Base-by-base conservation (phyloP, 1,284 basidiomycete species). In the Filobasidium uniguttulatum region DNA sequence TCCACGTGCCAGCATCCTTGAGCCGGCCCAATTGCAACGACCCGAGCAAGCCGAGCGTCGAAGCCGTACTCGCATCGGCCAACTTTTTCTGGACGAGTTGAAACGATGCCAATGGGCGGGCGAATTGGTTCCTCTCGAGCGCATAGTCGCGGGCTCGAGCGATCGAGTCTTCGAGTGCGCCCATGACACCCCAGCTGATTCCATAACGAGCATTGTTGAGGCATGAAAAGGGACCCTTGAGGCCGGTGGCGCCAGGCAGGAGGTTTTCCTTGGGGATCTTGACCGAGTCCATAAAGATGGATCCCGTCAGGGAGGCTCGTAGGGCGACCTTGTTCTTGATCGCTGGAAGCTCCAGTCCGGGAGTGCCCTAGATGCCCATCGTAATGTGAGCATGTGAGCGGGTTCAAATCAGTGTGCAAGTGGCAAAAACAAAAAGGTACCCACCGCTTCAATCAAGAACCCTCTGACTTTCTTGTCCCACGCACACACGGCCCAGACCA, bases 71-170 rank as follows among this genome's bases (percentile, higher is more conserved):
- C 14, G 91, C 91, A 58, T 96, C 90, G 1, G 84, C 88, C 17
- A 98, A 76, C 71, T 97, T 98, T 77, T 93, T 93, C 70, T 97
- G 93, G 20, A 97, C 77, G 19, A 91, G 79, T 69, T 98, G 91
- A 79, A 94, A 98, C 3, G 83, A 85, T 1, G 87, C 90, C 4
- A 97, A 75, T 0, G 90, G 89, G 30, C 84, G 80, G 31, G 79
- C 74, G 72, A 97, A 97, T 69, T 97, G 91, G 38, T 82, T 69
- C 23, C 74, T 76, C 63, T 96, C 88, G 22, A 96, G 77, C 1
- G 87, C 85, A 64, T 98, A 97, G 25, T 77, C 77, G 25, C 85
- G 77, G 0, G 91, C 79, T 45, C 80, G 79, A 38, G 75, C 66
- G 29, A 96, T 76, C 62, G 87, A 93, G 60, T 94, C 88, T 68